Base-by-base conservation (phyloP, 179 eudicot genomes). In the Beta lomatogona region DNA sequence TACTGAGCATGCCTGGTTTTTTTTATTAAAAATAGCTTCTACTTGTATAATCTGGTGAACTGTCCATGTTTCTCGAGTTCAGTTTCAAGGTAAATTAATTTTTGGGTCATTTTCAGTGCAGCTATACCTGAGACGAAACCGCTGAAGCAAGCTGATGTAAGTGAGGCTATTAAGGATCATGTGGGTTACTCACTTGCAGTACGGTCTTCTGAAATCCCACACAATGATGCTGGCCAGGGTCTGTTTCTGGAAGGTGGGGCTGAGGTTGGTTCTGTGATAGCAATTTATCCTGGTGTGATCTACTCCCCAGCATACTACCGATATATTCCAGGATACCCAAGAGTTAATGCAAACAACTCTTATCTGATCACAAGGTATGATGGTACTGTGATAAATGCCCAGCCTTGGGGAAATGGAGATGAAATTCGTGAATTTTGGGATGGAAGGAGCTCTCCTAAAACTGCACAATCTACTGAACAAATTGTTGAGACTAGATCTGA, bases 271-370 rank as follows among this genome's bases (percentile, higher is more conserved):
- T 76, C 97, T 41, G 91, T 96, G 64, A 88, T 96, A 85, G 99
- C 98, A 54, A 78, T 94, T 54, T 96, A 96, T 86, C 99, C 98
- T n/a, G 98, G 98, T 25, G 87, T 94, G n/a, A 74, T 89, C 52
- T 94, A 96, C 88, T 91, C 97, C 71, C 99, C 99, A 18, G 94
- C 99, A 71, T 88, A 88, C 73, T 95, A 95, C 85, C 93, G 92
- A 22, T 92, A 89, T 79, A 95, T 95, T 73, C 98, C 99, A 25
- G 98, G 99, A 59, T 95, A 95, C 84, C 97, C 99, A 19, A 85
- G 89, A 86, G 93, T 95, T 68, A 89, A 95, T 83, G 84, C 90
- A 59, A 86, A 87, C 50, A 95, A 95, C 83, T 88, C 96, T 28
- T 94, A 94, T 80, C 81, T 95, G 84, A 92, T 95, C 85, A 91